Base-by-base conservation (phyloP, 805 yeast genomes). In the Candida chauliodis region DNA sequence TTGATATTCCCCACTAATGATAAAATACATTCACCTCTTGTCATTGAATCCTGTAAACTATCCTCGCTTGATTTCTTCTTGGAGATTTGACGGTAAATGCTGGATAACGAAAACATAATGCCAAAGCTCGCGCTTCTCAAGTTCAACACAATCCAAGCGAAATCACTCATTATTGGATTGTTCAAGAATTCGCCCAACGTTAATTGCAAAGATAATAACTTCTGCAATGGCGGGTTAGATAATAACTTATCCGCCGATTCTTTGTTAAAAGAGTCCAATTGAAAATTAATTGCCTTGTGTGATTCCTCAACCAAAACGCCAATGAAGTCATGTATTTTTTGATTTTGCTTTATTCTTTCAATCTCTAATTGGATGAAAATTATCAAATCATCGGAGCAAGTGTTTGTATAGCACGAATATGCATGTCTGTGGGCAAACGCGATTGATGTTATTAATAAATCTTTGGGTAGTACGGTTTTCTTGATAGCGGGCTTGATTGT, bases 221-320 rank as follows among this genome's bases (percentile, higher is more conserved):
- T 73, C 51, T 86, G 95, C 37, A 85, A 66, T 1, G 93, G 88
- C 1, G 93, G 88, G 9, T 91, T 91, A 14, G 81, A 81, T 27
- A 87, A 61, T 43, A 86, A 65, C 51, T 81, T 80, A 51, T 87
- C 96, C 2, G 84, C 79, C 34, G 81, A 84, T 39, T 86, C 95
- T 38, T 78, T 76, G 6, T 80, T 73, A 34, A 79, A 76, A 0
- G 59, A 55, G 51, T 83, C 85, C 38, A 87, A 68, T 22, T 79
- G 77, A 50, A 87, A 80, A 50, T 79, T 83, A 43, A 88, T 73
- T 1, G 93, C 80, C n/a, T 79, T 61, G 52, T 87, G 95, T 2
- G 81, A 70, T 53, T 88, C 95, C 38, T 75, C 66, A 13, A 83
- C 54, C 2, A 82, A 59, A 1, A 74, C 60, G 7, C 56, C 49